Base-by-base conservation (phyloP, 768 basidiomycete genomes). In the Pleurotus platypus region DNA sequence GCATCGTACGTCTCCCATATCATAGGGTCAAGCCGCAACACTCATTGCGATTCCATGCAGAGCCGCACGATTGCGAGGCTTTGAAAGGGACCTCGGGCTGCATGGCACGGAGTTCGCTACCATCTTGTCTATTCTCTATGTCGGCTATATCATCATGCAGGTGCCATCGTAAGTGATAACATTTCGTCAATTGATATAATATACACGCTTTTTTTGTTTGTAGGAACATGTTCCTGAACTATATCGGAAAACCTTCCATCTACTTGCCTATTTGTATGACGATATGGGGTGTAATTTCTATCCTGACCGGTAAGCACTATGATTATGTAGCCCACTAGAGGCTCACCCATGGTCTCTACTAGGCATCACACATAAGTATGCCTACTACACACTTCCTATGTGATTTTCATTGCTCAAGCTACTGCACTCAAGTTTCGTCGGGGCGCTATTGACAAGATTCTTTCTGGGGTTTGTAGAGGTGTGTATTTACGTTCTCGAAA, bases 121-220 rank as follows among this genome's bases (percentile, higher is more conserved):
- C 2, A 66, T 88, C 8, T 64, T 89, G 37, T 81, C 83, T 45
- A 78, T 84, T 51, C 75, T 88, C 48, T 88, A 87, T 61, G 75
- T 86, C 30, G 87, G 87, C 13, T 87, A 88, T 60, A 79, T 84
- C 58, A 63, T 86, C 30, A 87, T 88, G 87, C 87, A 89, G 66
- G 75, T 88, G 24, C 86, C 86, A 35, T 87, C 85, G 84, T 86
- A 62, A 64, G 82, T 64, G 18, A 40, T 2, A 11, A 22, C 26
- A 27, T 49, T 22, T 11, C 53, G 27, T 42, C 27, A 35, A 46
- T 37, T n/a, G 46, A 20, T 48, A 53, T 46, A 16, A 45, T 15
- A 58, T 35, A 56, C 11, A 38, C 35, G 8, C 5, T 22, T 8
- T 35, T 3, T 7, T 27, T 26, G 18, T 7, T 27, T 26, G 18